Evolutionary conservation across 2,329 filamentous ascomycete species (phyloP).

Genomic region (Epichloe hybrida): DNA sequence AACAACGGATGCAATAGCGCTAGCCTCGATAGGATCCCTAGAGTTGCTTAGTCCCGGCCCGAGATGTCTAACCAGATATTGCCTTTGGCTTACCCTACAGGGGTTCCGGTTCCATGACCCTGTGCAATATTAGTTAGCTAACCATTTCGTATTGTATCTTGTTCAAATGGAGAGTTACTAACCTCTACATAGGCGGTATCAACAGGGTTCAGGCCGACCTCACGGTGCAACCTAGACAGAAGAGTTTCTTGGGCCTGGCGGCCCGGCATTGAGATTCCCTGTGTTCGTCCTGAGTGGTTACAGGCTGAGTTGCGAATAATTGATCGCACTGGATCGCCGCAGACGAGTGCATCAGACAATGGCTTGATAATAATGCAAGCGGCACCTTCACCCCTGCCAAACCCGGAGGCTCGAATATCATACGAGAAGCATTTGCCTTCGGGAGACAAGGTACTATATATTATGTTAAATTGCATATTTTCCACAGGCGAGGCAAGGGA

Average conservation of each 20-base stretch:
- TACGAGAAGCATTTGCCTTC: conserved; percentile 17
- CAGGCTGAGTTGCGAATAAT: conserved; percentile 21
- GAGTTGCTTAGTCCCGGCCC: no score
- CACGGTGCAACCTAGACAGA: no score
- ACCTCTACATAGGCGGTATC: conserved; percentile 11
- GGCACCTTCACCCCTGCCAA: conserved; percentile 34
- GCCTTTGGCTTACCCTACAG: conserved; percentile 5
- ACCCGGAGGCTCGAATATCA: conserved; percentile 31
- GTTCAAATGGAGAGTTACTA: no score
- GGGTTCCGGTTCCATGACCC: conserved; percentile 27
- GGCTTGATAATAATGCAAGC: conserved; percentile 28
- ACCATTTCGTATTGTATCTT: no score
- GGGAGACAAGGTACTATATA: conserved; percentile 12
- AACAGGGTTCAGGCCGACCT: neutral
- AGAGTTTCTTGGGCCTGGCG: neutral
- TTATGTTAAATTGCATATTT: no score
- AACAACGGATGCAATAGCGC: conserved; percentile 26
- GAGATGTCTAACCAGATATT: no score
- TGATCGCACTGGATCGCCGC: conserved; percentile 1
- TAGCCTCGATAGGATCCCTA: conserved; percentile 13
- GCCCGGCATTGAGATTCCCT: conserved; percentile 27
- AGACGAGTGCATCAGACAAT: conserved; percentile 11
- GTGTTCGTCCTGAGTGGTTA: conserved; percentile 21
- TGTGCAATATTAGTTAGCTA: conserved; percentile 12
- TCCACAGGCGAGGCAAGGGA: no score